Evolutionary conservation across 108 stramenopile genomes (phyloP).

Genomic region (Chaetoceros muelleri): DNA sequence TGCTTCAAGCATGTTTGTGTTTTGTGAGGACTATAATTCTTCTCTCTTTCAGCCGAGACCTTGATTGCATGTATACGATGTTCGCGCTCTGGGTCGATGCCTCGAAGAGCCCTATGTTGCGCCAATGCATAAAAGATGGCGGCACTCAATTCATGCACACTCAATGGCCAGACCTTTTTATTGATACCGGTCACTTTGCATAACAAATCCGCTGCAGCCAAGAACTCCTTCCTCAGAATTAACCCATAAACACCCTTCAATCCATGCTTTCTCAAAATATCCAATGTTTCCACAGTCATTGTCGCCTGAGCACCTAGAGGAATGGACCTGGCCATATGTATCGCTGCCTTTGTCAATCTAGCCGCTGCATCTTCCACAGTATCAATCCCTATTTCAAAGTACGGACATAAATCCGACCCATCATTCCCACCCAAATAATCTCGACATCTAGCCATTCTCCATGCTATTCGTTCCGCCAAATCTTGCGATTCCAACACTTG

Average conservation of each 20-base stretch:
- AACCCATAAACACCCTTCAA: constrained; percentile 87
- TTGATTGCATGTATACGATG: constrained; percentile 57
- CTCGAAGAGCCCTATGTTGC: constrained; percentile 81
- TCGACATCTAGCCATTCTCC: constrained; percentile 71
- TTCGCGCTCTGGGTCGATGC: constrained; percentile 77
- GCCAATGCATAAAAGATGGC: constrained; percentile 95
- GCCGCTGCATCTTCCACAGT: constrained; percentile 58
- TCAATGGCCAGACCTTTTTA: constrained; percentile 78
- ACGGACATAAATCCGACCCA: constrained; percentile 39
- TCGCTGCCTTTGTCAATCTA: constrained; percentile 56
- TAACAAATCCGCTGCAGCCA: constrained; percentile 87
- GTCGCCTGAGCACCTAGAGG: constrained; percentile 82
- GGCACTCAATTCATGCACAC: constrained; percentile 87
- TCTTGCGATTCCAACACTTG: constrained; percentile 52
- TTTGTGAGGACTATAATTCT: constrained; percentile 2
- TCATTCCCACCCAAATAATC: constrained; percentile 25
- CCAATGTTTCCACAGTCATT: constrained; percentile 86
- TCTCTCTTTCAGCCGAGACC: background rate
- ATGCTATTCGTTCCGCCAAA: constrained; percentile 76
- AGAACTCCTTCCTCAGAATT: constrained; percentile 84
- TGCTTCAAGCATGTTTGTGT: constrained; percentile 11
- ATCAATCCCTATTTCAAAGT: constrained; percentile 78
- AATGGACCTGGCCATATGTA: constrained; percentile 59
- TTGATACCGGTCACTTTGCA: constrained; percentile 76
- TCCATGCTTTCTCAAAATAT: constrained; percentile 84